Evolutionary conservation across 768 basidiomycete species (phyloP), one percentile per base, ranked within the genome.

Genomic region (Chalciporus piperatus): DNA sequence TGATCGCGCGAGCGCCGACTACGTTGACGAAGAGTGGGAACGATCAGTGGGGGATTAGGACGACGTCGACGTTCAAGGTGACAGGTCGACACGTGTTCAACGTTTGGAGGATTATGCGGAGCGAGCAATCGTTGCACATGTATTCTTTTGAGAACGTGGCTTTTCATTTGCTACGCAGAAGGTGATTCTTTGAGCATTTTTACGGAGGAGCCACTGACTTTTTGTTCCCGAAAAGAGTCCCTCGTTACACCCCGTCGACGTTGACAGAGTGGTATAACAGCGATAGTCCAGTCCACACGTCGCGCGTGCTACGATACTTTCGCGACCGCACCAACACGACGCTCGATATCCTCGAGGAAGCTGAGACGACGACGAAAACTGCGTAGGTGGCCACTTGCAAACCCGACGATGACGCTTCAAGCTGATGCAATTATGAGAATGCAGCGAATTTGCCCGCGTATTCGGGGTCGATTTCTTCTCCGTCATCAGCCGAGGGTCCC

Each of bases 391-490:
- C 27, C 9, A 57, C 17, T 46, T 20, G 11, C 1, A 6, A 14
- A 40, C 41, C 3, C 25, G 45, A 38, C 25, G 10, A 8, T 50
- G 17, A 23, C 47, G 16, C 28, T n/a, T 38, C 25, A 13, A 23
- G 23, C 20, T 43, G 20, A 30, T 9, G 6, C 2, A n/a, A 6
- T 6, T 17, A 40, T 4, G 1, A 17, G 25, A 20, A n/a, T n/a
- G n/a, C 61, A 98, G 96, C 13, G 97, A 99, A 68, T 98, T 98
- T 61, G 95, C 97, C 37, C 84, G 97, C 10, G 92, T 98, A 6
- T 98, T 97, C 58, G 96, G 97, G 1, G 87, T 99, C 40, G 97
- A 99, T 70, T 98, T 98, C 66, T 91, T 87, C 64, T 97, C 94
- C 4, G 95, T 98, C 28, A 81, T 97, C 56, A 93, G 83, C 54